These are phyloP conservation scores for Metschnikowia kofuensis DNA, from an alignment of 805 yeast genomes.

Conservation along the genomic window DNA sequence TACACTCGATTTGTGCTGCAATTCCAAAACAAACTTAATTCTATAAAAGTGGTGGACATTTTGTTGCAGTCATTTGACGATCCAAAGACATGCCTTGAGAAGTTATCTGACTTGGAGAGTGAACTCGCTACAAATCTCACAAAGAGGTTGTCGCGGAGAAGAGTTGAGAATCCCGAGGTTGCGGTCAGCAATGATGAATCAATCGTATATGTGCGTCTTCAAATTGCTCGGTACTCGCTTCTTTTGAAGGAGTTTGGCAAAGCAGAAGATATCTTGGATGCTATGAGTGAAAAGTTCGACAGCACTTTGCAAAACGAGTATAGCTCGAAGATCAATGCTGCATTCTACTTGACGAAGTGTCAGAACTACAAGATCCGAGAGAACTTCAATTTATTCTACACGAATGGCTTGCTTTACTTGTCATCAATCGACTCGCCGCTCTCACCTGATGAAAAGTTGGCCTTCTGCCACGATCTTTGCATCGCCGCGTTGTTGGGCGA, in stretches of 20 bases:
- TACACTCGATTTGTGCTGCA: constrained; percentile 67
- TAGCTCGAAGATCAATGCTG: constrained; percentile 65
- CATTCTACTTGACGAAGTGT: constrained; percentile 77
- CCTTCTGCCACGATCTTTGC: constrained; percentile 66
- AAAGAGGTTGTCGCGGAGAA: constrained; percentile 28
- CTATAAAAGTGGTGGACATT: constrained; percentile 74
- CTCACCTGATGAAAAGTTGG: constrained; percentile 38
- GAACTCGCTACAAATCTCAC: constrained; percentile 24
- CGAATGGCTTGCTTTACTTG: constrained; percentile 75
- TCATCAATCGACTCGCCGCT: constrained; percentile 61
- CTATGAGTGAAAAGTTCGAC: constrained; percentile 57
- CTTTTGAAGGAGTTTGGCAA: constrained; percentile 49
- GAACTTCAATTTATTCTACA: constrained; percentile 80
- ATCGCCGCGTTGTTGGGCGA: constrained; percentile 89
- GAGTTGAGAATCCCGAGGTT: constrained; percentile 24
- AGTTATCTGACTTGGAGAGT: constrained; percentile 34
- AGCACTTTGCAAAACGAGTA: constrained; percentile 28
- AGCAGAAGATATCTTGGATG: constrained; percentile 67
- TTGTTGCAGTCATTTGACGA: constrained; percentile 49
- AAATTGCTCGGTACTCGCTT: constrained; percentile 70
- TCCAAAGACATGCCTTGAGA: constrained; percentile 29
- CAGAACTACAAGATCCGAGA: constrained; percentile 69
- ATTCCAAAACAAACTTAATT: constrained; percentile 71
- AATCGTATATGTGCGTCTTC: constrained; percentile 48
- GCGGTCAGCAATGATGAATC: constrained; percentile 52